Evolutionary conservation across 768 basidiomycete species (phyloP).

Genomic region (Amanita rubescens): DNA sequence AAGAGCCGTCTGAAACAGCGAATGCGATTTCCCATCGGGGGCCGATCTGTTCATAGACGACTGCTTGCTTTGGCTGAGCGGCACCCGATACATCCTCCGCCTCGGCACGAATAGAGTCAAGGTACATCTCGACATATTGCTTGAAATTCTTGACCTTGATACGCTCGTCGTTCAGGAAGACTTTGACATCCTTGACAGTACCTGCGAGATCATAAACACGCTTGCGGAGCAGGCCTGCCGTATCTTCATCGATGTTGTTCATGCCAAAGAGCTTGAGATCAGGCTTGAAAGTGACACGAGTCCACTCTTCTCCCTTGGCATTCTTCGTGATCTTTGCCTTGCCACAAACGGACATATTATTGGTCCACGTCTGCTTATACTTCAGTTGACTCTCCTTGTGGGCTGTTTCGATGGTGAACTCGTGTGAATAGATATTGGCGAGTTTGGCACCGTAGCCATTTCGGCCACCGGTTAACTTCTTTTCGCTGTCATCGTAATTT

Average conservation of each 20-base stretch:
- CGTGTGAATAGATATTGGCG: slow-evolving; percentile 95
- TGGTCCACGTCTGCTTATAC: slow-evolving; percentile 90
- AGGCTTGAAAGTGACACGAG: slow-evolving; percentile 87
- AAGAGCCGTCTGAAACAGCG: slow-evolving; percentile 85
- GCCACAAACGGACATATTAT: slow-evolving; percentile 88
- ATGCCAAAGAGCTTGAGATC: slow-evolving; percentile 91
- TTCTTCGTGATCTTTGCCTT: slow-evolving; percentile 93
- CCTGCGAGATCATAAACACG: slow-evolving; percentile 98
- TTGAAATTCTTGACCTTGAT: slow-evolving; percentile 94
- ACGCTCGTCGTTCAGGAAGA: slow-evolving; percentile 86
- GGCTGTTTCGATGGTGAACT: slow-evolving; percentile 95
- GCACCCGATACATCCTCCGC: slow-evolving; percentile 69
- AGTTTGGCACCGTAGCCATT: slow-evolving; percentile 99
- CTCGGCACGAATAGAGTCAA: slow-evolving; percentile 67
- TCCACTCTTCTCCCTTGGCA: slow-evolving; percentile 81
- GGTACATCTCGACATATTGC: slow-evolving; percentile 92
- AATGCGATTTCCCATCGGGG: slow-evolving; percentile 94
- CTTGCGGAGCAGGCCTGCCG: slow-evolving; percentile 79
- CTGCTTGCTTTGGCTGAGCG: slow-evolving; percentile 61
- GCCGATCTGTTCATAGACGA: slow-evolving; percentile 77
- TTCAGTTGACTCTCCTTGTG: slow-evolving; percentile 81
- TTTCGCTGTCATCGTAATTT: slow-evolving; percentile 98
- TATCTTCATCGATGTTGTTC: slow-evolving; percentile 86
- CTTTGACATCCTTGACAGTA: slow-evolving; percentile 89
- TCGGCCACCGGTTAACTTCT: slow-evolving; percentile 96